Evolutionary conservation across 352 stramenopile genomes (phyloP).

Genomic region (Pythium dissimile): DNA sequence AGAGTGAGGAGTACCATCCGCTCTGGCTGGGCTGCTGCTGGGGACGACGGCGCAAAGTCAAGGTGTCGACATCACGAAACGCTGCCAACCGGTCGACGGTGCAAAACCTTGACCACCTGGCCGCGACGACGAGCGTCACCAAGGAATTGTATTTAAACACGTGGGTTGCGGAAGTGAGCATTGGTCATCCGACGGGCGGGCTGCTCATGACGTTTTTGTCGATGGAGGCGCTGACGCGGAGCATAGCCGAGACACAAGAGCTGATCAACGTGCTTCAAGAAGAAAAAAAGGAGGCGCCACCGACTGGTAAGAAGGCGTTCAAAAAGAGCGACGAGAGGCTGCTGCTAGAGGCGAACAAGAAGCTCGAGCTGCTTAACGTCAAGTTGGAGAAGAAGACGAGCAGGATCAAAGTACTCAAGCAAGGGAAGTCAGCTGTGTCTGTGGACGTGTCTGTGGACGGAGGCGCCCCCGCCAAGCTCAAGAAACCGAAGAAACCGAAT

Average conservation of each 20-base stretch:
- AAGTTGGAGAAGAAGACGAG: slow-evolving; percentile 37
- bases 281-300: neutral
- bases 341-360: slow-evolving; percentile 4
- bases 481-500: slow-evolving; percentile 19
- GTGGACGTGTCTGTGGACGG: no score
- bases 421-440: no score
- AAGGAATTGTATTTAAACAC: slow-evolving; percentile 69
- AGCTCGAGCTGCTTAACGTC: slow-evolving; percentile 28
- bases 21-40: slow-evolving; percentile 70
- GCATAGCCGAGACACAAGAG: slow-evolving; percentile 53
- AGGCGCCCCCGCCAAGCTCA: slow-evolving; percentile 37
- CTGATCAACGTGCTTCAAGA: slow-evolving; percentile 45
- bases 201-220: slow-evolving; percentile 68
- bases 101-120: slow-evolving; percentile 65
- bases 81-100: slow-evolving; percentile 50
- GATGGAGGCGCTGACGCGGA: slow-evolving; percentile 62
- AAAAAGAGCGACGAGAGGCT: slow-evolving; percentile 23
- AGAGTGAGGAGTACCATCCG: slow-evolving; percentile 55
- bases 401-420: slow-evolving; percentile 64
- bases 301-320: neutral
- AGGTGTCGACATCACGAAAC: slow-evolving; percentile 35
- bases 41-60: slow-evolving; percentile 42
- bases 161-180: slow-evolving; percentile 87
- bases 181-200: slow-evolving; percentile 73
- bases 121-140: slow-evolving; percentile 29